These are phyloP conservation scores for Naganishia antarctica DNA, from an alignment of 768 basidiomycete species.

Conservation along the genomic window DNA sequence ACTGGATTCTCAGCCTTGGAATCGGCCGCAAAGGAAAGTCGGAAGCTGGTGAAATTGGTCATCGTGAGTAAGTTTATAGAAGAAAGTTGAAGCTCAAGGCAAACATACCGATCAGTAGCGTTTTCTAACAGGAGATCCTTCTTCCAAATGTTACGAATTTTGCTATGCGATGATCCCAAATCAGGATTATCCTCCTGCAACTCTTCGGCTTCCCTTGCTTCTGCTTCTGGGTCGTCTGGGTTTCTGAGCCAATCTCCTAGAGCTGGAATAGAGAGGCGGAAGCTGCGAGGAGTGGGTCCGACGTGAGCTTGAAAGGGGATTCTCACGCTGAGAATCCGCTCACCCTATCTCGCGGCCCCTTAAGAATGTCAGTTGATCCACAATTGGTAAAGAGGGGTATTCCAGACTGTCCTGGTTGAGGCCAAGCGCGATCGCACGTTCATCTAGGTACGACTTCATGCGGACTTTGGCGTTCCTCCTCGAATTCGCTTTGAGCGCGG, in stretches of 20 bases:
- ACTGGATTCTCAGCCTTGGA: not conserved
- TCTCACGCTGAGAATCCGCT: not conserved
- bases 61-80: too few species aligned
- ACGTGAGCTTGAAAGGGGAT: not conserved
- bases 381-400: constrained; percentile 3
- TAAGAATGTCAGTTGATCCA: constrained; percentile 10
- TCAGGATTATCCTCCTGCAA: not conserved
- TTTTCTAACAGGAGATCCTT: constrained; percentile 24
- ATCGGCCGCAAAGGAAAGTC: not conserved
- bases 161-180: not conserved
- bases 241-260: constrained; percentile 8
- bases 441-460: constrained; percentile 19
- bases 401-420: constrained; percentile 18
- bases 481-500: constrained; percentile 12
- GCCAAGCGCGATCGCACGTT: constrained; percentile 4
- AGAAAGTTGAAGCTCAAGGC: not conserved
- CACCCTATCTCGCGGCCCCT: constrained; percentile 23
- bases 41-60: constrained; percentile 2
- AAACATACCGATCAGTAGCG: constrained; percentile 19
- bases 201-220: not conserved
- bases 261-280: constrained; percentile 5
- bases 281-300: not conserved
- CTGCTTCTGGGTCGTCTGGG: constrained; percentile 5
- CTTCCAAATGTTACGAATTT: constrained; percentile 21
- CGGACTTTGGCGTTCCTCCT: constrained; percentile 23